Evolutionary conservation across 805 yeast species (phyloP).

Genomic region (Sungouiella blattae): DNA sequence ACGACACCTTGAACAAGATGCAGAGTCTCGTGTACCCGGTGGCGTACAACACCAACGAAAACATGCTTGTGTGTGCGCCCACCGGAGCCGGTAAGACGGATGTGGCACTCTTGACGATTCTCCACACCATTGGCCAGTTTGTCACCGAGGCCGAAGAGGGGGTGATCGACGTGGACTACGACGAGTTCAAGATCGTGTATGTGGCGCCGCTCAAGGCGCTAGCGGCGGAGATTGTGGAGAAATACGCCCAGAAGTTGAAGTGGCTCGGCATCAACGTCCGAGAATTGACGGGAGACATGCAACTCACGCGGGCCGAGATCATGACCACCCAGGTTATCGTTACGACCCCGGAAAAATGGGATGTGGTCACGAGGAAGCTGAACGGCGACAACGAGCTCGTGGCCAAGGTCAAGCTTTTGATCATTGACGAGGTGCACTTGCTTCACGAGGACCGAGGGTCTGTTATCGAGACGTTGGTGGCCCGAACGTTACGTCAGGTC

Average conservation of each 20-base stretch:
- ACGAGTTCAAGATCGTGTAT: constrained; percentile 85
- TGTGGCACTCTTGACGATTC: constrained; percentile 17
- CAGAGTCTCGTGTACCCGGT: constrained; percentile 90
- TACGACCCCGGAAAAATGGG: constrained; percentile 95
- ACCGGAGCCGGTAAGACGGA: constrained; percentile 23
- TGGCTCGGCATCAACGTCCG: constrained; percentile 87
- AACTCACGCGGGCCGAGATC: constrained; percentile 75
- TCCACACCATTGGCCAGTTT: constrained; percentile 72
- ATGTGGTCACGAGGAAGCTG: constrained; percentile 91
- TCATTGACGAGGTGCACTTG: constrained; percentile 95
- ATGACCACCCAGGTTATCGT: constrained; percentile 81
- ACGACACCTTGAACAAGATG: constrained; percentile 75
- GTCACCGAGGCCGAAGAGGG: constrained; percentile 47
- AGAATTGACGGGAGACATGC: constrained; percentile 96
- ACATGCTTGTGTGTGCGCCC: constrained; percentile 51
- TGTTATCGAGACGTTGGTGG: constrained; percentile 77
- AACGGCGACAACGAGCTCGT: constrained; percentile 51
- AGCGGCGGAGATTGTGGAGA: constrained; percentile 95
- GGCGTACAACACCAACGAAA: constrained; percentile 89
- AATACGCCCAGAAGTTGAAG: constrained; percentile 67
- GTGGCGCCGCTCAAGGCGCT: constrained; percentile 92
- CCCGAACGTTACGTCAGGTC: constrained; percentile 85
- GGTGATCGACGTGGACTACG: constrained; percentile 66
- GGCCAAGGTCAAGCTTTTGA: constrained; percentile 76
- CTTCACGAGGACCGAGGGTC: constrained; percentile 98